These are phyloP conservation scores for Sextonia rubra DNA, from an alignment of 164 flowering plant species.

Conservation along the genomic window DNA sequence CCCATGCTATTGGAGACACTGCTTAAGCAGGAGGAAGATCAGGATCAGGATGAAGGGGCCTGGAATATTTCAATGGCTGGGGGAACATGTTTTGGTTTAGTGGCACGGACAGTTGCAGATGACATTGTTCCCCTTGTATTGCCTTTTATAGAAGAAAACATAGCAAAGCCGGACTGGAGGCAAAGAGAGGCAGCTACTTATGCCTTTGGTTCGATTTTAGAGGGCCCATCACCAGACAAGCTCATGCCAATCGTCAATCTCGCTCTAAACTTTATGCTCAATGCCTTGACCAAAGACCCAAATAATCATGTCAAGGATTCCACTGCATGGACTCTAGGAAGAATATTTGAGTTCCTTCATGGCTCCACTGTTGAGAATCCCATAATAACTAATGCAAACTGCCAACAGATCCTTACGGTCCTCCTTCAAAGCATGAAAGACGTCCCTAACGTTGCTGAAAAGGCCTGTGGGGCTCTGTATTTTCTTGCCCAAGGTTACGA, in stretches of 20 bases:
- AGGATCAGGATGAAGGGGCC: constrained; percentile 63
- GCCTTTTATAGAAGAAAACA: constrained; percentile 60
- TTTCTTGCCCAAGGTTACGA: constrained; percentile 68
- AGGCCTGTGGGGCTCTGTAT: constrained; percentile 65
- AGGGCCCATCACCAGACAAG: constrained; percentile 62
- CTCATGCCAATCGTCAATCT: constrained; percentile 44
- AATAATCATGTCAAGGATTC: constrained; percentile 66
- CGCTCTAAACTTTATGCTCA: constrained; percentile 53
- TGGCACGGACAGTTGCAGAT: constrained; percentile 60
- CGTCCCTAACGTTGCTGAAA: constrained; percentile 63
- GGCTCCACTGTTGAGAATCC: constrained; percentile 48
- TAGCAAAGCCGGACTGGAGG: constrained; percentile 63
- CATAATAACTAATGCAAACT: constrained; percentile 44
- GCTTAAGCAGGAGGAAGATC: constrained; percentile 64
- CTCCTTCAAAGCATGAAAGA: constrained; percentile 63
- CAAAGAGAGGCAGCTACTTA: constrained; percentile 66
- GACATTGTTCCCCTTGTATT: constrained; percentile 59
- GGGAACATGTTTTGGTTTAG: constrained; percentile 63
- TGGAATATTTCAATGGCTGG: constrained; percentile 78
- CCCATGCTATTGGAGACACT: constrained; percentile 58
- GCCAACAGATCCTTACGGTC: constrained; percentile 46
- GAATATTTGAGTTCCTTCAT: constrained; percentile 63
- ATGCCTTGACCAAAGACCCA: constrained; percentile 48
- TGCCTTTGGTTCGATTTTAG: constrained; percentile 64
- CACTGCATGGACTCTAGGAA: constrained; percentile 63